Conservation (phyloP, 2,329 filamentous ascomycete species). For the Colletotrichum nymphaeae region DNA sequence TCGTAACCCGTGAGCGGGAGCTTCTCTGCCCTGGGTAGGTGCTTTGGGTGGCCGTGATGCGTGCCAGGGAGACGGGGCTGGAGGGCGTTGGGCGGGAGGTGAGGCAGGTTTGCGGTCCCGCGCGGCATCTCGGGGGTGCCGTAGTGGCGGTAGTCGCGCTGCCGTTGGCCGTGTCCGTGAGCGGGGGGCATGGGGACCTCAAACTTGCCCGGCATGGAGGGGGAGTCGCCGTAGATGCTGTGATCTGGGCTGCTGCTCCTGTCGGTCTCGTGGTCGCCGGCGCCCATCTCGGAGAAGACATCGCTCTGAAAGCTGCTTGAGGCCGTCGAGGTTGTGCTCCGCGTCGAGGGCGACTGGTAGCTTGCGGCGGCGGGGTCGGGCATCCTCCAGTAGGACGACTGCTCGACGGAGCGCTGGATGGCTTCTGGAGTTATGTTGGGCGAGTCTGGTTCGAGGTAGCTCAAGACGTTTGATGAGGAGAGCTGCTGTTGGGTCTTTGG, state of each 20-base stretch:
- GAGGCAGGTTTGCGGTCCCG: conserved; percentile 49
- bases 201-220: conserved; percentile 21
- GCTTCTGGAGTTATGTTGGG: conserved; percentile 54
- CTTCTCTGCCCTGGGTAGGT: conserved; percentile 53
- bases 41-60: conserved; percentile 45
- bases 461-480: conserved; percentile 51
- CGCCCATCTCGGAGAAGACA: conserved; percentile 46
- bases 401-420: conserved; percentile 46
- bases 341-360: conserved; percentile 43
- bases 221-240: conserved; percentile 46
- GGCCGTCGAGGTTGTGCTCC: conserved; percentile 54
- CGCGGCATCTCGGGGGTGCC: conserved; percentile 57
- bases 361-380: conserved; percentile 39
- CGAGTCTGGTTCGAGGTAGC: conserved; percentile 70
- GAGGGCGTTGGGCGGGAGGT: conserved; percentile 49
- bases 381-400: conserved; percentile 42
- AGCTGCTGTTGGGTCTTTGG: conserved; percentile 29
- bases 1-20: conserved; percentile 70
- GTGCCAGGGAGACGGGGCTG: conserved; percentile 47
- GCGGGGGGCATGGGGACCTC: conserved; percentile 28
- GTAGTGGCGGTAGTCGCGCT: conserved; percentile 44
- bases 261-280: conserved; percentile 54
- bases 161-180: conserved; percentile 18
- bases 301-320: conserved; percentile 66
- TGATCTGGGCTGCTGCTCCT: conserved; percentile 57